These are phyloP conservation scores for Phytopythium ostracodes DNA, from an alignment of 352 stramenopile species.

Conservation along the genomic window DNA sequence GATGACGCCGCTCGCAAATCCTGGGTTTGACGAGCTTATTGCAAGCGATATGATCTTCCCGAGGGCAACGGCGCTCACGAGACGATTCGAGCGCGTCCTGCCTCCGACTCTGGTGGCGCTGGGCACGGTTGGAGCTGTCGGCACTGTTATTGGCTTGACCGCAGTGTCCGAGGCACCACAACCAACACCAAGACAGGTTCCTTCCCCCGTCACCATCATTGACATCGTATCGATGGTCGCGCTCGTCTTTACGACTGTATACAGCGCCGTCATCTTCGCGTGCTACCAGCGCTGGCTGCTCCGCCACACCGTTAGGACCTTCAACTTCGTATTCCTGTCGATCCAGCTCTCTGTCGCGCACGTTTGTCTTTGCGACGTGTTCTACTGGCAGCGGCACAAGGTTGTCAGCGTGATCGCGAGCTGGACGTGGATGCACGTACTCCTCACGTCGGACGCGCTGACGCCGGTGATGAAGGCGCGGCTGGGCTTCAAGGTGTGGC, in stretches of 20 bases:
- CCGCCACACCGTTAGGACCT: not conserved
- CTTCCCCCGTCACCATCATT: not conserved
- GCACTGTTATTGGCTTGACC: not conserved
- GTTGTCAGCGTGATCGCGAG: not conserved
- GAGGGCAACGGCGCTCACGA: not conserved
- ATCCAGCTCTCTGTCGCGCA: slow-evolving; percentile 14
- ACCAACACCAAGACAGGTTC: not conserved
- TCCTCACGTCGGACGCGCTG: slow-evolving; percentile 13
- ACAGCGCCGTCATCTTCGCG: not conserved
- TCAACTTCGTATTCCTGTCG: slow-evolving; percentile 19
- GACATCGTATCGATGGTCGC: not conserved
- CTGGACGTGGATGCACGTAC: slow-evolving; percentile 19
- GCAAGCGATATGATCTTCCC: not conserved
- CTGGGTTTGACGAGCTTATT: not conserved
- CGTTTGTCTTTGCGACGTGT: slow-evolving; percentile 11
- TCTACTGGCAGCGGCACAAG: slow-evolving; percentile 9
- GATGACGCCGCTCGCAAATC: not conserved
- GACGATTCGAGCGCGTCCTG: not conserved
- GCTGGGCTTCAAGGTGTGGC: slow-evolving; percentile 7
- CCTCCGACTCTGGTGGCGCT: not conserved
- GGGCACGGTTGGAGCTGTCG: not conserved
- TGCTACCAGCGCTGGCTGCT: slow-evolving; percentile 13
- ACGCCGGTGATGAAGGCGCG: slow-evolving; percentile 5
- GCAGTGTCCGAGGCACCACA: not conserved
- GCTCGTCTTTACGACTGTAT: not conserved